Base-by-base conservation (phyloP, 2,329 filamentous ascomycete species). In the Fusarium udum region DNA sequence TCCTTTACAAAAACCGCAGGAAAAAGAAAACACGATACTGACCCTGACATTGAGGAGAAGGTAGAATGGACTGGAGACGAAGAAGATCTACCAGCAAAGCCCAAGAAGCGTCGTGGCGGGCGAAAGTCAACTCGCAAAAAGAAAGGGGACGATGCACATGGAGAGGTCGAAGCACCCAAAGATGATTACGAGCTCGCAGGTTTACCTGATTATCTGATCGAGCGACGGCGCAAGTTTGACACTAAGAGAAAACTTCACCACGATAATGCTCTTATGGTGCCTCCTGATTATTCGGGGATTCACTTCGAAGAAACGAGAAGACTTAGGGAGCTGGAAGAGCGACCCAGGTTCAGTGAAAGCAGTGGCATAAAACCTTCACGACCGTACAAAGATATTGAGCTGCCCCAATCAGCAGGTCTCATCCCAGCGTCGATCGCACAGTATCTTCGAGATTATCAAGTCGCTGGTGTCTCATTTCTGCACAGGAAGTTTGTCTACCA, bases 401-500 rank as follows among this genome's bases (percentile, higher is more conserved):
- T 98, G 31, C 88, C 89, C 20, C 90, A 91, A 74, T 97, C 95
- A 2, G 88, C 90, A 2, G 95, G 95, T 0, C 79, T 95, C 7
- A 95, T 99, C 43, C 96, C 96, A 0, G 95, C 93, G 0, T 90
- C 94, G 0, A 94, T 98, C 61, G 95, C 95, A 1, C 95, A 96
- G 79, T 98, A 96, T 83, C 85, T 99, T 55, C 91, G 96, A 67
- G 93, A 95, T 72, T 99, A 99, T 78, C 96, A 99, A 80, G 87
- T 98, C 4, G 89, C 93, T 34, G 96, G 96, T 10, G 93, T 92
- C 20, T 87, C 89, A 37, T 98, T 98, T 77, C 86, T 99, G 13
- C 95, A 98, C 79, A 89, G 93, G 67, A 88, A 93, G 28, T 98
- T 98, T 79, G 92, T 98, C 8, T 95, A 94, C 74, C 96, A 99